phyloP scores from a whole-genome alignment of 2,329 filamentous ascomycete species.

The Sphaerostilbella broomeana region DNA sequence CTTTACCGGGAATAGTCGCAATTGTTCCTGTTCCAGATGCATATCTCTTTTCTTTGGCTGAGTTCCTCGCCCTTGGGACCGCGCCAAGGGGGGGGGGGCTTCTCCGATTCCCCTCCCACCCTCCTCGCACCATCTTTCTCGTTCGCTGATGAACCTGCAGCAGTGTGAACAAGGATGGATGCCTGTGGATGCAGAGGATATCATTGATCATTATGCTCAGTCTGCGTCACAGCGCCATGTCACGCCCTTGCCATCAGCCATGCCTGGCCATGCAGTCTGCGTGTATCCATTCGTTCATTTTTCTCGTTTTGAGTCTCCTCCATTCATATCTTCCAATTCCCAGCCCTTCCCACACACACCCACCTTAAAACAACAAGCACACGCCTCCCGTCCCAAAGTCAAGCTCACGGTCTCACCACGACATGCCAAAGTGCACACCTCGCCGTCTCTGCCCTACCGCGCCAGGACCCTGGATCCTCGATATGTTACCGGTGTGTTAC shows the following conservation, averaged over 20 bases:
- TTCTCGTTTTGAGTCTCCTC: no score
- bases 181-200: not conserved
- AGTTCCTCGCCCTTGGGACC: not conserved
- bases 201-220: not conserved
- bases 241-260: no score
- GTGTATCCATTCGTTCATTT: no score
- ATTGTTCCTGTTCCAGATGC: not conserved
- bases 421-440: no score
- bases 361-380: no score
- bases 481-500: no score
- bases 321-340: no score
- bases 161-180: not conserved
- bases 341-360: no score
- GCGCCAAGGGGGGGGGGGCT: no score
- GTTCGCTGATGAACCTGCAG: not conserved
- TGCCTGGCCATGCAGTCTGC: no score
- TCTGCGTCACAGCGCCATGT: conserved; percentile 1
- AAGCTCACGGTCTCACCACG: no score
- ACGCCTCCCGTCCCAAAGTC: no score
- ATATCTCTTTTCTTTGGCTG: not conserved
- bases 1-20: not conserved
- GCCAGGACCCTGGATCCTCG: conserved; percentile 1
- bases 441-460: conserved; percentile 1
- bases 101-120: not conserved
- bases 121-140: not conserved